Conservation (phyloP, 805 yeast genomes). For the Wickerhamiella shivajii region DNA sequence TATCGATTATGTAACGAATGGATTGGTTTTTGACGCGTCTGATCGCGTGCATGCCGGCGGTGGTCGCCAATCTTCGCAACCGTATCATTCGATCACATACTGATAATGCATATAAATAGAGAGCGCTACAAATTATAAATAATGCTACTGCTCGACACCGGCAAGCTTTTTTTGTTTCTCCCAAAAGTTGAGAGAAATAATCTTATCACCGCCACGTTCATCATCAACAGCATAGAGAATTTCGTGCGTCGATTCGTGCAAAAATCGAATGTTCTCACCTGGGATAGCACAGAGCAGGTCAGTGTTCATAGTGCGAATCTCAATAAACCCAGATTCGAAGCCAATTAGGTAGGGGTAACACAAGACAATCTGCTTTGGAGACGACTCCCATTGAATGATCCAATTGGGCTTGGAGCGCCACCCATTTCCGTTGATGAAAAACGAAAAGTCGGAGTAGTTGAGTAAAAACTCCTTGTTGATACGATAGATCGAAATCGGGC, state of each 20-base stretch:
- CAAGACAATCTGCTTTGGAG: conserved; percentile 80
- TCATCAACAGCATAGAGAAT: conserved; percentile 85
- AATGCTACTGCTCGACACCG: too few species aligned
- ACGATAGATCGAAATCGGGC: conserved; percentile 84
- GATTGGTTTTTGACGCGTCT: too few species aligned
- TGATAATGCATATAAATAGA: too few species aligned
- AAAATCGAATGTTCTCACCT: conserved; percentile 80
- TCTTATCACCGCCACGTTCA: conserved; percentile 80
- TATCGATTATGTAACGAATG: too few species aligned
- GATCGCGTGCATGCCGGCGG: too few species aligned
- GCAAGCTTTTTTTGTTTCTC: conserved; percentile 21
- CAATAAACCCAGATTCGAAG: conserved; percentile 81
- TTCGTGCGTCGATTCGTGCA: conserved; percentile 86
- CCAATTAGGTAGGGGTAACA: conserved; percentile 90
- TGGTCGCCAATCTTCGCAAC: too few species aligned
- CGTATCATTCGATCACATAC: too few species aligned
- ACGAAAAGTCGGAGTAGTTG: conserved; percentile 85
- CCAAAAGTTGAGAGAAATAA: conserved; percentile 88
- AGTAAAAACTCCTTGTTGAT: conserved; percentile 78
- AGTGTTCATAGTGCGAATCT: conserved; percentile 78
- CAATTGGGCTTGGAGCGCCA: conserved; percentile 92
- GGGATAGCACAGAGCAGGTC: conserved; percentile 75
- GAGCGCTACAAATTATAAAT: too few species aligned
- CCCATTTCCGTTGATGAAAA: conserved; percentile 86
- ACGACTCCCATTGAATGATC: conserved; percentile 94